Evolutionary conservation across 139 green algal genomes (phyloP), one percentile per base, ranked within the genome.

Genomic region (Zygnema cylindricum): DNA sequence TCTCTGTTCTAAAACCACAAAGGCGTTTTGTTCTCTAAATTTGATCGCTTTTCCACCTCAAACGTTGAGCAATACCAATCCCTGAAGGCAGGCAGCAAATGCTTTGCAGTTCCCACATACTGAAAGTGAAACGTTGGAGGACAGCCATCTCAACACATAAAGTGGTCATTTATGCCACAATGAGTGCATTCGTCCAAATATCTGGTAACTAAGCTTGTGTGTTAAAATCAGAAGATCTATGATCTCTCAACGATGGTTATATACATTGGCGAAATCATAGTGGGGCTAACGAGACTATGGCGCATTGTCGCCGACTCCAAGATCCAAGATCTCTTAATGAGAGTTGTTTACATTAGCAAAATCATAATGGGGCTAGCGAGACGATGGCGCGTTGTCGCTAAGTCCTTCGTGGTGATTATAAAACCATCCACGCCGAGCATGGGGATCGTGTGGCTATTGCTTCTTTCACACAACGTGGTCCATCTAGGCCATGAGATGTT

Each of bases 61-160:
- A 89, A 93, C 78, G 93, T 90, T 1, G 91, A 82, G 85, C 91
- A 93, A 69, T 92, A 93, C 91, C 91, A 93, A 30, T 88, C 77
- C 32, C 90, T 85, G 30, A 92, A 81, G n/a, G n/a, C n/a, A 0
- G 93, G 90, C 1, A 96, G 76, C 23, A 81, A 85, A 40, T 91
- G 43, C 16, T 33, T 83, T 25, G n/a, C 81, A 92, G 71, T 43
- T 1, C 93, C 94, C 49, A 96, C 89, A 90, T 96, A 98, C 36
- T 92, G 89, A 76, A 95, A 69, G 93, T 98, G 96, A 92, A 95
- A 98, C 42, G 96, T 94, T 3, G 94, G 96, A 0, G 96, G 96
- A 91, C 96, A 98, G 85, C 86, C 92, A 84, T 98, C 96, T 90
- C 96, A 98, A 92, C 95, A 98, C 71, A 98, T 76, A 86, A 98